Evolutionary conservation across 768 basidiomycete genomes (phyloP), one percentile per base, ranked within the genome.

Genomic region (Suillus lakei): DNA sequence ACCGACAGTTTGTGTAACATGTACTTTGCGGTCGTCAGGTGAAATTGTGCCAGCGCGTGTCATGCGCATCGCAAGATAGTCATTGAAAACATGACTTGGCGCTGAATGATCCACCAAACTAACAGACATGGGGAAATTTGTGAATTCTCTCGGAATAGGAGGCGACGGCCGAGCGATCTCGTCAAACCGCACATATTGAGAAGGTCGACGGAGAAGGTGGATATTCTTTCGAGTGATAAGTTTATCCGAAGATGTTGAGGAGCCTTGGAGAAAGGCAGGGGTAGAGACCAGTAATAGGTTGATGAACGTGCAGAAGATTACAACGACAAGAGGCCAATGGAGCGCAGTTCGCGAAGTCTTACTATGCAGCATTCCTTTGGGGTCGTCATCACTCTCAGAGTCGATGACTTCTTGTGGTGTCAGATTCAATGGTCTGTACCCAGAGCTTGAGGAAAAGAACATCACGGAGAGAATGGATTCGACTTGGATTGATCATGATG

Each of bases 1-100:
- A 32, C 53, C 2, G 21, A 54, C 53, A 21, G 18, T 13, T 32
- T 54, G 53, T 21, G 53, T 21, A 13, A 32, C 30, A 6, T 21
- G 53, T 32, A n/a, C 53, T 54, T 54, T 54, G 30, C 53, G 53
- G 30, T 54, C 53, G 32, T 54, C 30, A 54, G 53, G 51, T 18
- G 28, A 53, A 10, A 21, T 54, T 54, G 53, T 54, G 18, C 53
- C 53, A 21, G 30, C 21, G n/a, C 53, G 53, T 21, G 53, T 32
- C 30, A 5, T 30, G 51, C 18, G 51, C 51, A 12, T 53, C 5
- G 51, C 51, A 53, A 53, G 51, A 53, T 53, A 30, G 51, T 53
- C 51, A 53, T 53, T 30, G 51, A 53, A 53, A 32, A 54, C 53
- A 32, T 54, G 53, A 21, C 53, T 53, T 30, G 51, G 51, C 10